Percentiles rank a stretch among this genome's conserved stretches.
Conservation (phyloP, 805 yeast species). For the Pichia ethanolica region DNA sequence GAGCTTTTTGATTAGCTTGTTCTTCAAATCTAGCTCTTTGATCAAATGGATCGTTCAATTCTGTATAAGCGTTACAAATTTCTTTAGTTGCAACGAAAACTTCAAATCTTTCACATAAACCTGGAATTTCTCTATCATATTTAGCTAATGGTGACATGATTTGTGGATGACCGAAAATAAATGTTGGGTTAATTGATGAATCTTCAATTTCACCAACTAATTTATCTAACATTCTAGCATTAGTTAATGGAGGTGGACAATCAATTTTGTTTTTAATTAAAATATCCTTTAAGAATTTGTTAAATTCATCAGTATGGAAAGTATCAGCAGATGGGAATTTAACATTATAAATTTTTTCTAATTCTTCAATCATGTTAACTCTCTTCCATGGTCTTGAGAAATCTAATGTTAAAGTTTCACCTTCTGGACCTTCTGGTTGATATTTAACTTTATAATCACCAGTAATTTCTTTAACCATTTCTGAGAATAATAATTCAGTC, state of each 20-base stretch:
- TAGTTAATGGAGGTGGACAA: slow-evolving; percentile 85
- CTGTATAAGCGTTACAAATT: slow-evolving; percentile 97
- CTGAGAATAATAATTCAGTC: slow-evolving; percentile 90
- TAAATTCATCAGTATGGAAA: slow-evolving; percentile 90
- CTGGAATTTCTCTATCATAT: slow-evolving; percentile 85
- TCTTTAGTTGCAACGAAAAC: slow-evolving; percentile 98
- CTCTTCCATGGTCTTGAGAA: slow-evolving; percentile 98
- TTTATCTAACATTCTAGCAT: slow-evolving; percentile 98
- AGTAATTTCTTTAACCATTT: slow-evolving; percentile 93
- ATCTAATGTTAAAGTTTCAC: slow-evolving; percentile 70
- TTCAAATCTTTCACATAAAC: slow-evolving; percentile 96
- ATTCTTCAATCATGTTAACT: slow-evolving; percentile 92
- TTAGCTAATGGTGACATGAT: slow-evolving; percentile 99
- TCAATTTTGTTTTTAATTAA: slow-evolving; percentile 76
- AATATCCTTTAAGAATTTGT: slow-evolving; percentile 75
- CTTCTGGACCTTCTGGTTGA: slow-evolving; percentile 93
- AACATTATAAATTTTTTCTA: slow-evolving; percentile 78
- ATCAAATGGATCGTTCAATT: slow-evolving; percentile 97
- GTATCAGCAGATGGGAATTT: slow-evolving; percentile 94
- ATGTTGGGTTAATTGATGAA: slow-evolving; percentile 91
- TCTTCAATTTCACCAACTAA: slow-evolving; percentile 96
- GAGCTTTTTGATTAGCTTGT: slow-evolving; percentile 97
- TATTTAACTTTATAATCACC: slow-evolving; percentile 80
- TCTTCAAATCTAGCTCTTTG: slow-evolving; percentile 97
- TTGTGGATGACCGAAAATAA: slow-evolving; percentile 97